Evolutionary conservation across 208 protist species (phyloP), one percentile per base, ranked within the genome.

Genomic region (Crithidia sp.): DNA sequence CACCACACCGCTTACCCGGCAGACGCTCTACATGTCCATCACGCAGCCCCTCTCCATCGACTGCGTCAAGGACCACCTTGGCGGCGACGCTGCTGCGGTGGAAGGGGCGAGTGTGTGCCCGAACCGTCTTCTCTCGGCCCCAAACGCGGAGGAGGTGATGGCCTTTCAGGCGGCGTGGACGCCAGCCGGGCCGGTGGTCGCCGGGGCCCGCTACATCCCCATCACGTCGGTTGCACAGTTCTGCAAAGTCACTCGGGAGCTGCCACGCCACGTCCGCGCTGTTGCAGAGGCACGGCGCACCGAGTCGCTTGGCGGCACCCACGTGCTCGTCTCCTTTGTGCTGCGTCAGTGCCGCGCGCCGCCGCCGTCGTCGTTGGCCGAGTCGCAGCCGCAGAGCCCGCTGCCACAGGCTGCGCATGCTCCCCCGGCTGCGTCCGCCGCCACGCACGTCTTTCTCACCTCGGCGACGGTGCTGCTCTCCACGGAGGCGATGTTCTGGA

Each of bases 131-230:
- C 52, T 59, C 9, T 50, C 28, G 6, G 7, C 40, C 3, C 28
- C 64, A 2, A 47, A 74, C 16, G 52, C 41, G 3, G 61, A 71
- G 8, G 64, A 47, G 57, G 52, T 66, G 65, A 43, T 83, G 63
- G 71, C 74, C 14, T 87, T 87, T 67, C 71, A 69, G 47, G 5
- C 67, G 9, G 77, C 82, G 36, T 89, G 84, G 84, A 89, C 84
- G 37, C 76, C 84, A 12, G 80, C 80, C 4, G 84, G 84, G 19
- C 80, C 84, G 3, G 71, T 89, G 7, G 77, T 85, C 58, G 58
- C 75, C 8, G 84, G 80, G 7, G 81, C 76, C 7, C 63, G 59
- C 17, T 85, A 82, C 80, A 59, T 79, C 12, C 44, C 17, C 2
- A 54, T 85, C 59, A 57, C 47, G 10, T 77, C 67, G 7, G 45